phyloP scores from a whole-genome alignment of 805 yeast species.

The Vanderwaltozyma verrucispora region DNA sequence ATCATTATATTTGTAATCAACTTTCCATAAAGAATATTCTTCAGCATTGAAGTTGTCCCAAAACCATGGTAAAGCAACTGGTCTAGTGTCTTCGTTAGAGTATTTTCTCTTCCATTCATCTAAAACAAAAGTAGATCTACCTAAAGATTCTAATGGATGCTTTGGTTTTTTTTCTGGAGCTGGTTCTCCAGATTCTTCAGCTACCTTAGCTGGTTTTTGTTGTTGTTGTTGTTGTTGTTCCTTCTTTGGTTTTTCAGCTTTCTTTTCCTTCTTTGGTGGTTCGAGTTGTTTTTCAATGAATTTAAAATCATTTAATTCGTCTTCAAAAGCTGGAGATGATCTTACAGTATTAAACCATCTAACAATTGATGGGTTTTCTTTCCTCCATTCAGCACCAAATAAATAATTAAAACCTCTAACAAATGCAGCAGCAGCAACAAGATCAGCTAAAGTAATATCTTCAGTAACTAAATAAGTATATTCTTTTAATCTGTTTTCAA shows the following conservation, averaged over 20 bases:
- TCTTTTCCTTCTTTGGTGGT: slow-evolving; percentile 44
- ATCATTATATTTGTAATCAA: slow-evolving; percentile 94
- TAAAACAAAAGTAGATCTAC: slow-evolving; percentile 55
- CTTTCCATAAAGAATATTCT: slow-evolving; percentile 93
- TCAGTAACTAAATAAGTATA: slow-evolving; percentile 67
- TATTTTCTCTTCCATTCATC: slow-evolving; percentile 96
- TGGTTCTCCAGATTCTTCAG: slow-evolving; percentile 58
- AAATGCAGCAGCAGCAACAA: slow-evolving; percentile 39
- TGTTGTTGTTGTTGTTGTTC: slow-evolving; percentile 61
- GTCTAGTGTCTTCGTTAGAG: slow-evolving; percentile 96
- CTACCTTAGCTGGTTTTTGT: slow-evolving; percentile 34
- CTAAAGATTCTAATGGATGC: slow-evolving; percentile 85
- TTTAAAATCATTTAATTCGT: slow-evolving; percentile 40
- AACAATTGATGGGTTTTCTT: slow-evolving; percentile 46
- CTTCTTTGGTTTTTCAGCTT: slow-evolving; percentile 24
- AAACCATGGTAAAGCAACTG: slow-evolving; percentile 93
- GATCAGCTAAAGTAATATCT: slow-evolving; percentile 55
- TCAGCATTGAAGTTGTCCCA: slow-evolving; percentile 88
- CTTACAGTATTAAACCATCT: slow-evolving; percentile 62
- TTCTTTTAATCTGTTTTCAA: slow-evolving; percentile 48
- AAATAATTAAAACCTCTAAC: slow-evolving; percentile 47
- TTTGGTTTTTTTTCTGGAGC: slow-evolving; percentile 59
- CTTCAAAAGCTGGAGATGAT: slow-evolving; percentile 36
- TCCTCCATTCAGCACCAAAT: slow-evolving; percentile 58
- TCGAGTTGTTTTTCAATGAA: slow-evolving; percentile 56